phyloP scores from a whole-genome alignment of 257 asterid genomes.

The Gentiana macrophylla region DNA sequence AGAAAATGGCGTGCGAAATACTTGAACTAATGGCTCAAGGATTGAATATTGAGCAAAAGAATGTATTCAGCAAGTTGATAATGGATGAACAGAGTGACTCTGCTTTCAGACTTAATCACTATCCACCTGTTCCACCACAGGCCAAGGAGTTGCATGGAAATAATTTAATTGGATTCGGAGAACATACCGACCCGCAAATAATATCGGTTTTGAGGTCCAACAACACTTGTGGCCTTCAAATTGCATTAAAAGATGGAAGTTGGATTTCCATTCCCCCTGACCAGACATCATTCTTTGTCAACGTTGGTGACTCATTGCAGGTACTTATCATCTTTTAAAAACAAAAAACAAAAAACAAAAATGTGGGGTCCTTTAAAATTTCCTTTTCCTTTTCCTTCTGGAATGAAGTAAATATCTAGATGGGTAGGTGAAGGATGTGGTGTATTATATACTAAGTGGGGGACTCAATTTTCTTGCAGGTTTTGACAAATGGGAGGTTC shows the following conservation, averaged over 20 bases:
- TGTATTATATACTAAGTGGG: not conserved
- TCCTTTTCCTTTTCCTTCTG: too few relatives aligned
- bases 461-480: slow-evolving; percentile 14
- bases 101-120: slow-evolving; percentile 39
- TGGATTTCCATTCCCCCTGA: slow-evolving; percentile 80
- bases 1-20: slow-evolving; percentile 30
- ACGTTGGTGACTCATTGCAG: slow-evolving; percentile 83
- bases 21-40: slow-evolving; percentile 31
- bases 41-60: slow-evolving; percentile 18
- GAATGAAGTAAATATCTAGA: too few relatives aligned
- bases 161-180: slow-evolving; percentile 61
- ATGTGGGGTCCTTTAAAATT: too few relatives aligned
- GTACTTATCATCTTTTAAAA: slow-evolving; percentile 16
- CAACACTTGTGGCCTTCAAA: slow-evolving; percentile 66
- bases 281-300: slow-evolving; percentile 60
- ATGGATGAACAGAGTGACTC: slow-evolving; percentile 37
- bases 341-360: too few relatives aligned
- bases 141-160: slow-evolving; percentile 17
- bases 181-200: slow-evolving; percentile 84
- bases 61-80: slow-evolving; percentile 25
- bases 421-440: too few relatives aligned
- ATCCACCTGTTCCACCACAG: slow-evolving; percentile 47
- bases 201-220: slow-evolving; percentile 75
- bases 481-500: slow-evolving; percentile 35
- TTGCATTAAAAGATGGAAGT: slow-evolving; percentile 44